Evolutionary conservation across 768 basidiomycete species (phyloP).

Genomic region (Aureoboletus auriporus): DNA sequence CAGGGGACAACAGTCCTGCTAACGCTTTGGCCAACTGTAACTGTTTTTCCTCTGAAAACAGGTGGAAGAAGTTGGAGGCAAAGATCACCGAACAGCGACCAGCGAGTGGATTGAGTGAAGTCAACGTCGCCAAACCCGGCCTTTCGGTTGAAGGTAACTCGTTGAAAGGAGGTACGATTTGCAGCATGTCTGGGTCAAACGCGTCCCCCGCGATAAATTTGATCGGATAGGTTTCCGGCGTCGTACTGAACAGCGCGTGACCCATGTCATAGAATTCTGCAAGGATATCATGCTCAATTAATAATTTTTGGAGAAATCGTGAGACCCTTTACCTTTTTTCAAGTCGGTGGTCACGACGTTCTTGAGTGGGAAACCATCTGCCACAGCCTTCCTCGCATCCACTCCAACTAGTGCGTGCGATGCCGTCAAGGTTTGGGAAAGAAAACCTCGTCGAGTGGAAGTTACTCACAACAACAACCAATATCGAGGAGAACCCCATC

Average conservation of each 20-base stretch:
- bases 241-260: constrained; percentile 57
- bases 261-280: constrained; percentile 56
- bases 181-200: constrained; percentile 44
- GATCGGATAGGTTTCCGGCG: constrained; percentile 46
- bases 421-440: neutral
- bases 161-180: constrained; percentile 28
- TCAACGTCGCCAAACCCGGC: constrained; percentile 32
- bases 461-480: constrained; percentile 40
- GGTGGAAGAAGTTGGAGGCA: constrained; percentile 45
- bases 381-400: constrained; percentile 38
- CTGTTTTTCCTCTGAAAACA: constrained; percentile 30
- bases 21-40: constrained; percentile 23
- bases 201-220: constrained; percentile 53
- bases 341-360: constrained; percentile 40
- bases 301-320: neutral
- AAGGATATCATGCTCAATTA: neutral
- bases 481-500: constrained; percentile 41
- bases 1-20: constrained; percentile 26
- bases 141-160: constrained; percentile 16
- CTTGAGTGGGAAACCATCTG: constrained; percentile 40
- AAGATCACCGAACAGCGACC: constrained; percentile 50
- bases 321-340: constrained; percentile 25
- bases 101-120: constrained; percentile 43
- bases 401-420: constrained; percentile 15
- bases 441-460: neutral